Evolutionary conservation across 169 alveolate species (phyloP), one percentile per base, ranked within the genome.

Genomic region (Cardiosporidium cionae): DNA sequence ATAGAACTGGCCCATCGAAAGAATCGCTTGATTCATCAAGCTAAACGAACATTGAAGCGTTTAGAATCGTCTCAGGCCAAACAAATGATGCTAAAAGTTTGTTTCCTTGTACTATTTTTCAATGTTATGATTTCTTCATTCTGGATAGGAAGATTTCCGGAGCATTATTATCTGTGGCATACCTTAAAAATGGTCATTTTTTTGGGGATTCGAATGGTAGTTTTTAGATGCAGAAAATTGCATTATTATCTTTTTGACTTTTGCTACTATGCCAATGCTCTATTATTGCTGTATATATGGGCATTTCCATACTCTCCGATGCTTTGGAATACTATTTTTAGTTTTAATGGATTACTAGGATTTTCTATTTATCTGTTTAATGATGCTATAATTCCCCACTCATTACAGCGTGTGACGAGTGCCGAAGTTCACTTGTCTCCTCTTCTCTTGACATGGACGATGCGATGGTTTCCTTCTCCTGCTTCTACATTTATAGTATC

Each of bases 371-470:
- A 3, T 28, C 44, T 65, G 22, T 65, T 65, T 33, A 3, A 63
- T 9, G 28, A 65, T 33, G 23, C 72, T 9, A 28, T 65, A 6
- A 33, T 65, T 16, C 72, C 72, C 7, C 72, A 65, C 54, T 65
- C 72, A 33, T 3, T 65, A 9, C 44, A 65, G 54, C 27, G 3
- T 28, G 72, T 65, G 16, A 65, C 72, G 7, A 65, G 69, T 63
- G 72, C 72, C 3, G 72, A 65, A 63, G 69, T 65, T 33, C 72
- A 65, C 54, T 3, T 65, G 22, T 3, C 72, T 28, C 54, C 44
- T 3, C 72, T 65, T 28, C 3, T 65, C 7, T 35, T 65, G 67
- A 9, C 33, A 9, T 65, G 72, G 72, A 65, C 72, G n/a, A 28
- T 65, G 6, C 44, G 72, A 33, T 65, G 72, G 72, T 65, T 32